phyloP scores from a whole-genome alignment of 78 protist species.

The Polysphondylium violaceum region DNA sequence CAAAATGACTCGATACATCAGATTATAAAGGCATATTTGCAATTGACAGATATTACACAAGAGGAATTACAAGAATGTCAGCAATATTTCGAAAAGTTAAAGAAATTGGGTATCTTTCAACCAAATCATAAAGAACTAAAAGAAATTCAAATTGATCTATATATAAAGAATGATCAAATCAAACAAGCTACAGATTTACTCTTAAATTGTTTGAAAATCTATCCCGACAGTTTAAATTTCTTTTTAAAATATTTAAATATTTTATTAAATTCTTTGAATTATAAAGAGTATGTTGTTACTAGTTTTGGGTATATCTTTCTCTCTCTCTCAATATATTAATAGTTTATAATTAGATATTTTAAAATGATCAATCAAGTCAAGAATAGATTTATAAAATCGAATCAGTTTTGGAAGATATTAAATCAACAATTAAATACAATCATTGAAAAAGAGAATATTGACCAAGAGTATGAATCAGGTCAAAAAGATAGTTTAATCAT shows the following conservation, averaged over 20 bases:
- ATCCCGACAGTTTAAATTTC: constrained; percentile 12
- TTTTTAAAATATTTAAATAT: neutral
- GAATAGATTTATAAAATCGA: constrained; percentile 15
- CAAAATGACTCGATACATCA: constrained; percentile 18
- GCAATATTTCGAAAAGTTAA: constrained; percentile 2
- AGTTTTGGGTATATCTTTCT: neutral
- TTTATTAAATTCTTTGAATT: constrained; percentile 8
- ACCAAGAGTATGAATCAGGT: neutral
- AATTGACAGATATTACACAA: neutral
- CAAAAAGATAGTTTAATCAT: neutral
- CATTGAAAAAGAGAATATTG: neutral
- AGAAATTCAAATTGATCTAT: constrained; percentile 5
- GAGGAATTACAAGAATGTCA: constrained; percentile 18
- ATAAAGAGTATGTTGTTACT: neutral
- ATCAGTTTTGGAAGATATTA: neutral
- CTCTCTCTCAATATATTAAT: neutral
- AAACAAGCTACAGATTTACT: neutral
- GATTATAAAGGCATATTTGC: constrained; percentile 1
- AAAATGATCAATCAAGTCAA: neutral
- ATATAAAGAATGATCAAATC: constrained; percentile 1
- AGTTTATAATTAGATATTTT: neutral
- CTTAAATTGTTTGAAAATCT: neutral
- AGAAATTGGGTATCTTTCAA: neutral
- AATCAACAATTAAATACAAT: neutral
- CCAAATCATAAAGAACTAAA: constrained; percentile 17